phyloP scores from a whole-genome alignment of 768 basidiomycete genomes.

The Naganishia kalamii region DNA sequence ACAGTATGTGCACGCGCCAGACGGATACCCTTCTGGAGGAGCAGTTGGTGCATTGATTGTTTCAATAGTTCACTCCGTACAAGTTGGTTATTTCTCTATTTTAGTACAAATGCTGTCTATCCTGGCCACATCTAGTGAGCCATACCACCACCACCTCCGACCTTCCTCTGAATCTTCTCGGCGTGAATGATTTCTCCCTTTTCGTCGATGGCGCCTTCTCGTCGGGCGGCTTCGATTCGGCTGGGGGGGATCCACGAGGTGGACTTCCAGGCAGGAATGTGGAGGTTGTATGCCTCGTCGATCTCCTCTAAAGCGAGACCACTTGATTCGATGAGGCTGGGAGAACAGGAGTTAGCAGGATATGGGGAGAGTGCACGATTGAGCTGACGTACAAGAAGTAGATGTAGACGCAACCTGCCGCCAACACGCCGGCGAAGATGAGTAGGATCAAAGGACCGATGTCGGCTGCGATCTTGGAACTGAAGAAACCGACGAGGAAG shows the following conservation, averaged over 20 bases:
- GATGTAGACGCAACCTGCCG: constrained; percentile 18
- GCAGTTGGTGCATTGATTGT: too few relatives aligned
- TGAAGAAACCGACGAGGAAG: constrained; percentile 25
- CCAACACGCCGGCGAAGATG: constrained; percentile 21
- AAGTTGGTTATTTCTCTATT: constrained; percentile 1
- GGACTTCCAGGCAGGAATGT: constrained; percentile 21
- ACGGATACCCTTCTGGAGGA: too few relatives aligned
- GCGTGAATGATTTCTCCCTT: constrained; percentile 17
- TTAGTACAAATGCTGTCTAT: not conserved
- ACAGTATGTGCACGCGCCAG: too few relatives aligned
- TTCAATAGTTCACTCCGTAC: not conserved
- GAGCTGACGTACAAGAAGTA: constrained; percentile 8
- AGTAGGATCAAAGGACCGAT: constrained; percentile 24
- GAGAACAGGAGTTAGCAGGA: not conserved
- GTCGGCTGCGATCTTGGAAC: constrained; percentile 21
- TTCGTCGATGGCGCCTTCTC: constrained; percentile 6
- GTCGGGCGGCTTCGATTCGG: constrained; percentile 8
- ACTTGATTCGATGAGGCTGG: constrained; percentile 19
- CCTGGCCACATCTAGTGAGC: not conserved
- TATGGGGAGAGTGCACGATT: not conserved
- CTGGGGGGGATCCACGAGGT: constrained; percentile 16
- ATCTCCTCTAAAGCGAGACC: constrained; percentile 21
- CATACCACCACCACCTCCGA: constrained; percentile 5
- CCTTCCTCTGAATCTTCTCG: not conserved
- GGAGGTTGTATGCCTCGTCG: constrained; percentile 21